Percentiles rank a stretch among this genome's conserved stretches.
These are phyloP conservation scores for Calendula officinalis DNA, from an alignment of 129 eudicot species.

Conservation along the genomic window DNA sequence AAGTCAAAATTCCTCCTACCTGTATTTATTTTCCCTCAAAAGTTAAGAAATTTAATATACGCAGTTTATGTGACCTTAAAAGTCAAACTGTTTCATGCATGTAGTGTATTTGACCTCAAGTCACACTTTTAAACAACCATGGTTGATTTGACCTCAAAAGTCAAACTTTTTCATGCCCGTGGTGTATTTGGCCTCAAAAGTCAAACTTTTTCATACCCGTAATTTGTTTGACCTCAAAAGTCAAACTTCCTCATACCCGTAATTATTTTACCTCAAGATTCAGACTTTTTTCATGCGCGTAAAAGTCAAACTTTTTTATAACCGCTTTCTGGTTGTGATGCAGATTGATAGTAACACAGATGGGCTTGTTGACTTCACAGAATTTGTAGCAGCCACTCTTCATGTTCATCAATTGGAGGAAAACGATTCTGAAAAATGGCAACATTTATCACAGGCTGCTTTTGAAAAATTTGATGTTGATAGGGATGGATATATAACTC, in stretches of 20 bases:
- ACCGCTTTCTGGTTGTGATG: constrained; percentile 14
- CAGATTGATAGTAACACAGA: constrained; percentile 96
- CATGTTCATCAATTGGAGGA: neutral
- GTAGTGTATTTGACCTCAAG: too few relatives aligned
- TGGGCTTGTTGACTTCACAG: constrained; percentile 66
- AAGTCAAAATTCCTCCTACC: too few relatives aligned
- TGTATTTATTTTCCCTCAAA: too few relatives aligned
- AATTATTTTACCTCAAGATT: neutral
- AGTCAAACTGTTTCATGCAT: neutral
- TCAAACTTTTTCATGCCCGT: too few relatives aligned
- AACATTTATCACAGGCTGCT: neutral
- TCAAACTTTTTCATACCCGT: too few relatives aligned
- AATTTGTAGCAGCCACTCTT: constrained; percentile 66
- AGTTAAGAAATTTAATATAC: neutral
- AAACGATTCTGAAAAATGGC: neutral
- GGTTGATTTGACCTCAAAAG: too few relatives aligned
- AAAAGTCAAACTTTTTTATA: neutral
- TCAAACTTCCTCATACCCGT: neutral
- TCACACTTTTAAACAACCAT: too few relatives aligned
- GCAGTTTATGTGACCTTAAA: too few relatives aligned
- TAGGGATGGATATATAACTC: neutral
- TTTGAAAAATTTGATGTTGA: neutral
- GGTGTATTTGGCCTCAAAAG: too few relatives aligned
- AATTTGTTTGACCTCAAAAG: too few relatives aligned
- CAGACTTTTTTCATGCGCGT: too few relatives aligned